These are phyloP conservation scores for Gloeopeniophorella convolvens DNA, from an alignment of 768 basidiomycete genomes.

Conservation along the genomic window DNA sequence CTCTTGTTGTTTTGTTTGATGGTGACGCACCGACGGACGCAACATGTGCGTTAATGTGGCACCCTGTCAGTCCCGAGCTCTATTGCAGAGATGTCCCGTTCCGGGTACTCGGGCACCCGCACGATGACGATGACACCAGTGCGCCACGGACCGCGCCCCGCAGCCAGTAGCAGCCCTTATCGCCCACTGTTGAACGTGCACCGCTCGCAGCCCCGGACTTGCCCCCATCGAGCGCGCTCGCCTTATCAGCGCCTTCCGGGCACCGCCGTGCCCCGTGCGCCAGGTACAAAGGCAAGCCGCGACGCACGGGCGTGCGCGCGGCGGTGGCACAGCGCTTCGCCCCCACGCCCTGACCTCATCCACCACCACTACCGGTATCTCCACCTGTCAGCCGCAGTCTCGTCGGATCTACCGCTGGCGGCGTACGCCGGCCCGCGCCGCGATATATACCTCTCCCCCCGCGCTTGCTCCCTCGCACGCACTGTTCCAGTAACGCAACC, in stretches of 20 bases:
- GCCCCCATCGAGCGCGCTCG: no score
- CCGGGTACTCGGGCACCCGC: neutral
- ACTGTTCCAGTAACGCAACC: neutral
- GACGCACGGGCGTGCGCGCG: constrained; percentile 1
- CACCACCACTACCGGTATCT: neutral
- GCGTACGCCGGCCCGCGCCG: neutral
- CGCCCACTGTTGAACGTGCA: no score
- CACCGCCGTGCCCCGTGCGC: neutral
- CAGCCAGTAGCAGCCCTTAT: no score
- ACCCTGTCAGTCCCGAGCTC: no score
- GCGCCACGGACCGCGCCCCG: no score
- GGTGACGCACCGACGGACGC: no score
- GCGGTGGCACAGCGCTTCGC: neutral
- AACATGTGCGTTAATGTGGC: no score
- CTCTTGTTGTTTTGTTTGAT: no score
- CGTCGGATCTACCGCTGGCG: constrained; percentile 20
- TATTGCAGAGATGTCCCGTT: neutral
- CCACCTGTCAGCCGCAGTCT: constrained; percentile 6
- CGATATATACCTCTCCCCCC: neutral
- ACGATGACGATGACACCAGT: no score
- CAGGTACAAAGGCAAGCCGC: constrained; percentile 3
- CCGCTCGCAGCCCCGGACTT: no score
- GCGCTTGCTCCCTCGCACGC: neutral
- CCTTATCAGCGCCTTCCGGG: constrained; percentile 7
- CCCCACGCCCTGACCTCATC: neutral